Conservation (phyloP, 23 red algal species). For the Chondrus crispus region DNA sequence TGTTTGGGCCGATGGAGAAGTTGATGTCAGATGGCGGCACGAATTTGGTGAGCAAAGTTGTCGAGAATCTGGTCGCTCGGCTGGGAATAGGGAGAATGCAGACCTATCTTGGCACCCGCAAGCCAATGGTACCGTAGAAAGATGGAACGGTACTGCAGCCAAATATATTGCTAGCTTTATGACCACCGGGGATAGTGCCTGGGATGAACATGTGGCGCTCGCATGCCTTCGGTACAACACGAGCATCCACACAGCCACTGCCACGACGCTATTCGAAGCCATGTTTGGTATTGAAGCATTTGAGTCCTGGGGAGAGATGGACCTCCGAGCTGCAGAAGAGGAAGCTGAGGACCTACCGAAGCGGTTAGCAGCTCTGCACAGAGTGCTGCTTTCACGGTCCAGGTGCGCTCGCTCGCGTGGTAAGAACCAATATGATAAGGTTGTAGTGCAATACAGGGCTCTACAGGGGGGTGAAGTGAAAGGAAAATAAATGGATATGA, state of each 20-base stretch:
- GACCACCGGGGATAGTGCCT: not conserved
- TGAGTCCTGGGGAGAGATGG: not conserved
- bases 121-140: not conserved
- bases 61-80: not conserved
- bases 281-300: not conserved
- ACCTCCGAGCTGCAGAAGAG: not conserved
- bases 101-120: not conserved
- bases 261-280: not conserved
- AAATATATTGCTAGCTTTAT: not conserved
- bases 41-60: not conserved
- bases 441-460: no score
- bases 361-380: not conserved
- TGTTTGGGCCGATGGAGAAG: not conserved
- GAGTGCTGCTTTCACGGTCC: no score
- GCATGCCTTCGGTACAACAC: not conserved
- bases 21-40: not conserved
- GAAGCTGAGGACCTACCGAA: not conserved
- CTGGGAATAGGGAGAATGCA: not conserved
- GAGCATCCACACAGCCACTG: not conserved
- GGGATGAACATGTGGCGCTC: not conserved
- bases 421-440: no score
- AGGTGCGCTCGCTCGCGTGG: no score
- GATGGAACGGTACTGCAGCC: not conserved
- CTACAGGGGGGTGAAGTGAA: no score
- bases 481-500: no score